Evolutionary conservation across 2,329 filamentous ascomycete species (phyloP).

Genomic region (Aureobasidium sp.): DNA sequence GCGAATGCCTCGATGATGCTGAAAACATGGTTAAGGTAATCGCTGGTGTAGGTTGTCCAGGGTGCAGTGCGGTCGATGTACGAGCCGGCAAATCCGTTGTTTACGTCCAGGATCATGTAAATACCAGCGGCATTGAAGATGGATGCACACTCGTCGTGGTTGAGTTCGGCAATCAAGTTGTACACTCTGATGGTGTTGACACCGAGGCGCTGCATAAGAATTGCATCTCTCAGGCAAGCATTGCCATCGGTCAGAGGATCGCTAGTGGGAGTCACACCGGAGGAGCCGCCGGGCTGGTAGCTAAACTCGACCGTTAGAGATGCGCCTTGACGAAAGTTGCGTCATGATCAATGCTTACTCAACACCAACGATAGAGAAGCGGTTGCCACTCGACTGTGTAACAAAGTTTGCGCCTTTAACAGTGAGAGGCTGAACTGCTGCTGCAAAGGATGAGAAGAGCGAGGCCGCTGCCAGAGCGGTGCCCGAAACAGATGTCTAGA

Average conservation of each 20-base stretch:
- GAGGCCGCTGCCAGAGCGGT: constrained; percentile 12
- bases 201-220: constrained; percentile 43
- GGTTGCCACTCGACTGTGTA: constrained; percentile 44
- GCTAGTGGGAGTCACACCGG: constrained; percentile 37
- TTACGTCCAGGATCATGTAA: constrained; percentile 58
- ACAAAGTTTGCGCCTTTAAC: constrained; percentile 46
- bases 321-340: background rate
- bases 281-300: constrained; percentile 51
- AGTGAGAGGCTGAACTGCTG: constrained; percentile 38
- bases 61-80: constrained; percentile 49
- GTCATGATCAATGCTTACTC: constrained; percentile 25
- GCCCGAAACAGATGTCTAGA: constrained; percentile 5
- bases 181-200: constrained; percentile 54
- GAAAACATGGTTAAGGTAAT: constrained; percentile 51
- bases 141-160: constrained; percentile 49
- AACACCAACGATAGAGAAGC: constrained; percentile 51
- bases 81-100: constrained; percentile 48
- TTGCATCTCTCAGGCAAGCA: constrained; percentile 49
- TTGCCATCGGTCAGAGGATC: constrained; percentile 47
- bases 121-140: constrained; percentile 57
- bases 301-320: background rate
- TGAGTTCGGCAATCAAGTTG: constrained; percentile 46
- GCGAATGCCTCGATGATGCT: constrained; percentile 59
- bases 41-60: constrained; percentile 44
- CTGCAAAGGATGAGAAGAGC: constrained; percentile 24